phyloP scores from a whole-genome alignment of 2,329 filamentous ascomycete genomes.

The Dothistroma septosporum region DNA sequence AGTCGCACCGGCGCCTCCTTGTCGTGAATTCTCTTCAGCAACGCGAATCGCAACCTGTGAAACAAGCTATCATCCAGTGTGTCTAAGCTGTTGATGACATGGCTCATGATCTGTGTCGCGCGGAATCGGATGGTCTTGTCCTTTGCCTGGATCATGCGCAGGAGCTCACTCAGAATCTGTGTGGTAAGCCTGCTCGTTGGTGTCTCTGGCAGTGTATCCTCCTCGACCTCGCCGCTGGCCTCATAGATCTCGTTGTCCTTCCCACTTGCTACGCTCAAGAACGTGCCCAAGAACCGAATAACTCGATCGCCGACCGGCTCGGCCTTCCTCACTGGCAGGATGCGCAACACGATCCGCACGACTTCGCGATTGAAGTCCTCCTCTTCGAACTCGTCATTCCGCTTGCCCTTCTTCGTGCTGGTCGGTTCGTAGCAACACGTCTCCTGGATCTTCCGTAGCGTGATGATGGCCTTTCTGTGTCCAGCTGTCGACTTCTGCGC shows the following conservation, averaged over 20 bases:
- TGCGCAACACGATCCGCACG: constrained; percentile 71
- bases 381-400: constrained; percentile 69
- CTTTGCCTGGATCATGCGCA: constrained; percentile 76
- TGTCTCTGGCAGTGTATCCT: constrained; percentile 67
- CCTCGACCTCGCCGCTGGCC: constrained; percentile 57
- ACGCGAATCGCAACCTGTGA: constrained; percentile 69
- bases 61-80: constrained; percentile 91
- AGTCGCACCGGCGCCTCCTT: constrained; percentile 90
- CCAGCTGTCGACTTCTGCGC: constrained; percentile 83
- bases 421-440: constrained; percentile 61
- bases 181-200: constrained; percentile 76
- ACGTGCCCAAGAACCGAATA: constrained; percentile 82
- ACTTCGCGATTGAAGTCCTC: constrained; percentile 85
- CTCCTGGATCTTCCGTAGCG: constrained; percentile 85
- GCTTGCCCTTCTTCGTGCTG: constrained; percentile 48
- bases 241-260: constrained; percentile 46
- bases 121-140: constrained; percentile 91
- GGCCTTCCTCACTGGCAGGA: constrained; percentile 85
- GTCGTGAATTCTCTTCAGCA: constrained; percentile 83
- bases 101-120: constrained; percentile 81
- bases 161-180: constrained; percentile 65
- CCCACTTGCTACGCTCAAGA: constrained; percentile 65
- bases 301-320: constrained; percentile 82
- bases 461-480: constrained; percentile 84
- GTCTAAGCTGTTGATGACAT: constrained; percentile 88